These are phyloP conservation scores for Moniliophthora roreri DNA, from an alignment of 1,284 basidiomycete species.

Conservation along the genomic window DNA sequence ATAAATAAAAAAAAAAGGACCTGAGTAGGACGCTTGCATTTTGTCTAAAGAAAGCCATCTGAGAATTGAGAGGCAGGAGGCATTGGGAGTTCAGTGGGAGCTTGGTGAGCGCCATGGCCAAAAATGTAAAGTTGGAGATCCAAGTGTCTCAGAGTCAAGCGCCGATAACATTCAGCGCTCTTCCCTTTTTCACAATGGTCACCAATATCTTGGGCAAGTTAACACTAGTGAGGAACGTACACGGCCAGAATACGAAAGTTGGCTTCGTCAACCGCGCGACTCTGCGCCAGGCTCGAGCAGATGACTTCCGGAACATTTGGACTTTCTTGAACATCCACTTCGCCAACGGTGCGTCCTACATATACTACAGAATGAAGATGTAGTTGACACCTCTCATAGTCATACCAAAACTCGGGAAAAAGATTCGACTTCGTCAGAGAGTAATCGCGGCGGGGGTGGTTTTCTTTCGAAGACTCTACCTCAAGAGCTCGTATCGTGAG, in stretches of 20 bases:
- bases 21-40: no score
- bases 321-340: slow-evolving; percentile 85
- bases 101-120: no score
- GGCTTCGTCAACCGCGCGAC: slow-evolving; percentile 77
- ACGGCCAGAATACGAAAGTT: neutral
- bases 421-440: slow-evolving; percentile 81
- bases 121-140: no score
- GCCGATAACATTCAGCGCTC: no score
- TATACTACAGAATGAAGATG: no score
- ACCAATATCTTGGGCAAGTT: slow-evolving; percentile 77
- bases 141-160: no score
- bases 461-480: slow-evolving; percentile 93
- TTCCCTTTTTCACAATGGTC: slow-evolving; percentile 47
- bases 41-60: no score
- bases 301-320: slow-evolving; percentile 77
- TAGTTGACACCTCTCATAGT: no score
- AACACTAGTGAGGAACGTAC: slow-evolving; percentile 59
- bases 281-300: slow-evolving; percentile 66
- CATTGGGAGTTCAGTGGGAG: no score
- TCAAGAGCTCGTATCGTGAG: slow-evolving; percentile 92
- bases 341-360: slow-evolving; percentile 68
- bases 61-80: no score
- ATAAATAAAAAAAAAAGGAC: no score
- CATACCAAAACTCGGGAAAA: slow-evolving; percentile 86
- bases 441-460: slow-evolving; percentile 92